Percentiles rank a stretch among this genome's conserved stretches.
Conservation (phyloP, 257 asterid genomes). For the Nicotiana benthamiana region DNA sequence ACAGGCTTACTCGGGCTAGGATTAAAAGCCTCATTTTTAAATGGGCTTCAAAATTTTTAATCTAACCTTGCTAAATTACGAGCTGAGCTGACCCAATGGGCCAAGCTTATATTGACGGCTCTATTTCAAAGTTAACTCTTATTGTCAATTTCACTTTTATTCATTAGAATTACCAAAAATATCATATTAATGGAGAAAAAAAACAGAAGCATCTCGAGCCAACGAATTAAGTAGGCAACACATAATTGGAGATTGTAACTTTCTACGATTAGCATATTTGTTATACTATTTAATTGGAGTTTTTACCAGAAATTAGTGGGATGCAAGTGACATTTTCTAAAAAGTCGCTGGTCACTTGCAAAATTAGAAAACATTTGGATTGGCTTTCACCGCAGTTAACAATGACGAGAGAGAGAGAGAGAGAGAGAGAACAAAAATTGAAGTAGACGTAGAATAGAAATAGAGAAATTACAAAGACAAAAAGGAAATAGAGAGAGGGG, state of each 20-base stretch:
- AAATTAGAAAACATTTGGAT: neutral
- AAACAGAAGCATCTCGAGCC: neutral
- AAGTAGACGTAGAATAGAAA: neutral
- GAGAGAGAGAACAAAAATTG: neutral
- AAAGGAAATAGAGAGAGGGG: neutral
- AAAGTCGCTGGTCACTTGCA: neutral
- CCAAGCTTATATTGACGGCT: too few relatives aligned
- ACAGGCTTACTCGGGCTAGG: too few relatives aligned
- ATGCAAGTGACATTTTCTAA: neutral
- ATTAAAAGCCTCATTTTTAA: too few relatives aligned
- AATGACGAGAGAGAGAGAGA: neutral
- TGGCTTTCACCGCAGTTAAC: conserved; percentile 19
- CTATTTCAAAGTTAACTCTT: too few relatives aligned
- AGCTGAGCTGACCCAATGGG: too few relatives aligned
- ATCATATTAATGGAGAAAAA: neutral
- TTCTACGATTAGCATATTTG: neutral
- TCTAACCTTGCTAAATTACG: too few relatives aligned
- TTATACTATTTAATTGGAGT: neutral
- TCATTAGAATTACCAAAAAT: neutral
- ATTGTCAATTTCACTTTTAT: too few relatives aligned
- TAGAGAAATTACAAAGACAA: neutral
- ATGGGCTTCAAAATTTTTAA: too few relatives aligned
- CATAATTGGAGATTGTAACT: neutral
- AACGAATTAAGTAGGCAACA: neutral
- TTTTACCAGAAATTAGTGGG: neutral